Base-by-base conservation (phyloP, 352 stramenopile species). In the Phytophthora syringae region DNA sequence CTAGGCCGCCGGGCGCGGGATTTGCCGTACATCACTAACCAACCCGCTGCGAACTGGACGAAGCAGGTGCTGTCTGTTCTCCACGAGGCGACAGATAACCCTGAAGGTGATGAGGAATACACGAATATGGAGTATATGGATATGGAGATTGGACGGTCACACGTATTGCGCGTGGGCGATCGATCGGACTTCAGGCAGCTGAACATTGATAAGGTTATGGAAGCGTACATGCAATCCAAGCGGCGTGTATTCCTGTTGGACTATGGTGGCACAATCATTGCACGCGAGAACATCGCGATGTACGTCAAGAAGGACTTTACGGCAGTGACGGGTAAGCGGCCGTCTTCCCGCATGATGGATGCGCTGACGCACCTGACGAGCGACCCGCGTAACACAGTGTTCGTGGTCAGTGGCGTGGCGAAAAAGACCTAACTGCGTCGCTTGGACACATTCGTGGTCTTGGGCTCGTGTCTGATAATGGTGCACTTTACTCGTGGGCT, bases 211-310 rank as follows among this genome's bases (percentile, higher is more conserved):
- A 82, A 85, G 16, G 79, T 98, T 24, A 82, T 94, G 51, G 73
- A 90, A 21, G 92, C 93, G 2, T 98, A 98, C 61, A 69, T 89
- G 30, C 75, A 79, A 18, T 91, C 93, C 3, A 82, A 77, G 22
- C 88, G 91, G 39, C 87, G 97, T 54, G 91, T 99, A 3, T 98
- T 99, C 50, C 68, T 99, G 30, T 78, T 99, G 36, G 98, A 99
- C 71, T 99, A 99, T 64, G 98, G 98, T 60, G 97, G 97, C 13
- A 99, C 97, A 1, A 92, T 99, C 50, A 95, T 99, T 40, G 78
- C 79, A 21, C 80, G 85, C 22, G 81, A 94, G 57, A 94, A 95
- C 61, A 94, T 94, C 64, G 92, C 92, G 47, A 99, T 99, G 82
- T 98, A 99, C 67, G 80, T 99, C 20, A 99, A 99, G 76, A 94